These are phyloP conservation scores for Mycosphaerella arachidis DNA, from an alignment of 2,329 filamentous ascomycete genomes.

Conservation along the genomic window DNA sequence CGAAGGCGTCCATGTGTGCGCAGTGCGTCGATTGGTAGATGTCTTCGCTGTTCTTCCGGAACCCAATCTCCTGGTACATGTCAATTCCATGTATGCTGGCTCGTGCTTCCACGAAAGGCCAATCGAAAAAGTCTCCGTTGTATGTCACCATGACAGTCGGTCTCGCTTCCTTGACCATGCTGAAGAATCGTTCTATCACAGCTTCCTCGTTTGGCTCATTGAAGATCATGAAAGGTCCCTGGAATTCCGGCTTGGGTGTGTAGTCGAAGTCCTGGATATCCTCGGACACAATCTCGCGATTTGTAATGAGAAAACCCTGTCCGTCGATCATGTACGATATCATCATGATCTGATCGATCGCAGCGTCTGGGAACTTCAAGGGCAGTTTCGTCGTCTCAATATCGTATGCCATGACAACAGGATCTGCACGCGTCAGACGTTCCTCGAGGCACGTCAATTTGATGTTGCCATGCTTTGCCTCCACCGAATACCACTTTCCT, in stretches of 20 bases:
- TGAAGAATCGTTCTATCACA: conserved; percentile 85
- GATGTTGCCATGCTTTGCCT: conserved; percentile 85
- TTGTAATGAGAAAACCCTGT: conserved; percentile 95
- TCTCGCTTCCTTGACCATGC: conserved; percentile 88
- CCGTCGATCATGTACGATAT: conserved; percentile 99
- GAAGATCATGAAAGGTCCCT: conserved; percentile 94
- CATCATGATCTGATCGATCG: conserved; percentile 99
- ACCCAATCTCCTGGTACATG: conserved; percentile 98
- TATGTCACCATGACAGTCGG: conserved; percentile 99
- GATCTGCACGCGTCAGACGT: conserved; percentile 82
- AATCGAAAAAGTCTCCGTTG: conserved; percentile 99
- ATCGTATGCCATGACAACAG: conserved; percentile 98
- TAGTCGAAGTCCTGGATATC: conserved; percentile 98
- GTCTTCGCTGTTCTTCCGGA: conserved; percentile 90
- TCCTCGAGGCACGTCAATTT: conserved; percentile 83
- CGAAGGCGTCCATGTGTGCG: conserved; percentile 97
- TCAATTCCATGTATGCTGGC: conserved; percentile 94
- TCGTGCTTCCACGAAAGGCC: conserved; percentile 93
- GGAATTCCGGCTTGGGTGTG: conserved; percentile 93
- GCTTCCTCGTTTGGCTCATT: conserved; percentile 93
- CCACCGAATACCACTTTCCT: conserved; percentile 94
- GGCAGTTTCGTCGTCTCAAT: conserved; percentile 96
- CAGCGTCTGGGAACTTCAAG: conserved; percentile 91
- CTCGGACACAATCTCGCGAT: conserved; percentile 94
- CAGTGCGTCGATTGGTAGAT: conserved; percentile 95